A percentile compares a stretch with the other conserved stretches of the same genome.
Evolutionary conservation across 257 asterid genomes (phyloP).

Genomic region (Anisodus acutangulus): DNA sequence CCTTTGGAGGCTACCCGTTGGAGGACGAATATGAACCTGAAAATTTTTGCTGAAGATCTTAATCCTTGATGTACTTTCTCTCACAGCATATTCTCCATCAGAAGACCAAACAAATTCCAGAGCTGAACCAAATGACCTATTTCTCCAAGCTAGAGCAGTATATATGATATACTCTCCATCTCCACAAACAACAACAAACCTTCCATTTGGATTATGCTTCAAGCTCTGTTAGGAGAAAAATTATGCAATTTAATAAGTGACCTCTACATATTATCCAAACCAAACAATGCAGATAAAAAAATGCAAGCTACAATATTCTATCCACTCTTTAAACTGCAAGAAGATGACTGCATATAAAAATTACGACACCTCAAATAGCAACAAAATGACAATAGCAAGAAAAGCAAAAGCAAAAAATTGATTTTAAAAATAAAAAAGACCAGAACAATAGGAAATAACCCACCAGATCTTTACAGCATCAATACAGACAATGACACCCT

Average conservation of each 20-base stretch:
- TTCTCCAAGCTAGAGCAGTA: slow-evolving; percentile 99
- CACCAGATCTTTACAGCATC: not conserved
- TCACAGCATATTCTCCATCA: slow-evolving; percentile 97
- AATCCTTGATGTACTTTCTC: slow-evolving; percentile 94
- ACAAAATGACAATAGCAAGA: not conserved
- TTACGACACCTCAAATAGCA: not conserved
- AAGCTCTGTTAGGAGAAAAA: slow-evolving; percentile 59
- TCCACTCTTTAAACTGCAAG: not conserved
- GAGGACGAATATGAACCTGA: slow-evolving; percentile 51
- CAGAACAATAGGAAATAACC: not conserved
- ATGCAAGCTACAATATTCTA: slow-evolving; percentile 6
- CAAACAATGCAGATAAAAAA: not conserved
- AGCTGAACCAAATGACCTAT: slow-evolving; percentile 94
- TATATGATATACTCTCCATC: slow-evolving; percentile 97
- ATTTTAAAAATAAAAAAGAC: not conserved
- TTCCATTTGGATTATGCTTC: slow-evolving; percentile 98
- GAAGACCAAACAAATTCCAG: slow-evolving; percentile 97
- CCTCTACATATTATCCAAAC: not conserved
- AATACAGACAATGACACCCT: slow-evolving; percentile 6
- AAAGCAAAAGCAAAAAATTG: not conserved
- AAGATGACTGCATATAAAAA: not conserved
- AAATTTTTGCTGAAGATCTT: slow-evolving; percentile 84
- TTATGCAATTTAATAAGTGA: slow-evolving; percentile 26
- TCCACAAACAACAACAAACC: slow-evolving; percentile 98
- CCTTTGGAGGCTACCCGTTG: slow-evolving; percentile 4